These are phyloP conservation scores for Amanita thiersii DNA, from an alignment of 768 basidiomycete genomes.

Conservation along the genomic window DNA sequence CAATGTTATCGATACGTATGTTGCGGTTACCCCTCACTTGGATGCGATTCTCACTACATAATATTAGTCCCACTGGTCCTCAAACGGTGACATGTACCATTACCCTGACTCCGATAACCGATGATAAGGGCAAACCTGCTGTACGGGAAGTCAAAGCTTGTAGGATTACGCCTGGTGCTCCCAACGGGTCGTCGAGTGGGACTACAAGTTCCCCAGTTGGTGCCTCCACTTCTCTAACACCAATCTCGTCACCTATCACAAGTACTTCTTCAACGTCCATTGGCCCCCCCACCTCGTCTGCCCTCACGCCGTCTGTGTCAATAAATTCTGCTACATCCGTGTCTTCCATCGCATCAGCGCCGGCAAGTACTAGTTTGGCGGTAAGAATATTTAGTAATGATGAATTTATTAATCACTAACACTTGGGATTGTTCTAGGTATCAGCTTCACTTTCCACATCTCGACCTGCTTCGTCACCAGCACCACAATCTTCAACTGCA, in stretches of 20 bases:
- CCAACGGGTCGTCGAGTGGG: conserved; percentile 8
- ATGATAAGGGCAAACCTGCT: conserved; percentile 36
- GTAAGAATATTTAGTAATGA: no score
- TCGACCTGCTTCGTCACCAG: conserved; percentile 7
- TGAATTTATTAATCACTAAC: no score
- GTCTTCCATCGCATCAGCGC: conserved; percentile 9
- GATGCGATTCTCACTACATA: conserved; percentile 12
- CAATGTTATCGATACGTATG: conserved; percentile 40
- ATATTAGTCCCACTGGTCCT: conserved; percentile 36
- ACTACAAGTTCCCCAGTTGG: no score
- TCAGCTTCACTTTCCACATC: background rate
- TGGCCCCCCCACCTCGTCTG: conserved; percentile 12
- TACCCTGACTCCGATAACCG: conserved; percentile 47
- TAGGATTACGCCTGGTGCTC: conserved; percentile 26
- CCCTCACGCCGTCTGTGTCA: conserved; percentile 9
- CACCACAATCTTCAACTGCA: conserved; percentile 4
- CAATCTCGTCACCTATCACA: conserved; percentile 11
- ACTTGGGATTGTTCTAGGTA: conserved; percentile 13
- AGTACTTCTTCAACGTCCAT: conserved; percentile 16
- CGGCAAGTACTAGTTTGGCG: no score
- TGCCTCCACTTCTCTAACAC: no score
- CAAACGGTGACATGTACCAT: conserved; percentile 53
- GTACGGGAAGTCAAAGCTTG: conserved; percentile 49
- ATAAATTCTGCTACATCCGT: background rate
- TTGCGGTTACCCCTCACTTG: conserved; percentile 4